phyloP scores from a whole-genome alignment of 805 yeast species.

The Tetrapisispora namnaoensis region DNA sequence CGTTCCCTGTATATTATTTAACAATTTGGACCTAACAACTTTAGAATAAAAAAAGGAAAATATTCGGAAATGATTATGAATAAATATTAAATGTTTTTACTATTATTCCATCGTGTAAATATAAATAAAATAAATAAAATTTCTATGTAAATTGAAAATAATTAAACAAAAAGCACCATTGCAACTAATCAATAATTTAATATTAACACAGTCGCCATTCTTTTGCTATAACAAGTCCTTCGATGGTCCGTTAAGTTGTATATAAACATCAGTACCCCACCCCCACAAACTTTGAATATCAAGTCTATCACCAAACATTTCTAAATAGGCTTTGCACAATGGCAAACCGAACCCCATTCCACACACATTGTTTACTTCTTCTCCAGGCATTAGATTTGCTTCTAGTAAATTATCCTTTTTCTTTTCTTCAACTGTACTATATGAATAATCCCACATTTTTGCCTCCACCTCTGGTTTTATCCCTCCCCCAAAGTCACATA shows the following conservation, averaged over 20 bases:
- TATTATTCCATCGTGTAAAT: constrained; percentile 1
- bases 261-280: constrained; percentile 70
- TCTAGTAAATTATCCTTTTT: constrained; percentile 30
- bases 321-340: constrained; percentile 63
- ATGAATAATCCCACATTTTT: constrained; percentile 77
- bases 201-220: background rate
- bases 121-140: background rate
- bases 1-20: too few species aligned
- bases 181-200: background rate
- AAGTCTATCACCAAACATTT: constrained; percentile 60
- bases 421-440: constrained; percentile 47
- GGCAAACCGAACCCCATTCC: constrained; percentile 98
- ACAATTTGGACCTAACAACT: too few species aligned
- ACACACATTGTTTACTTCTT: constrained; percentile 57
- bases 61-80: too few species aligned
- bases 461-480: constrained; percentile 56
- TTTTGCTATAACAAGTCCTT: constrained; percentile 2
- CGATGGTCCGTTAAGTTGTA: constrained; percentile 35
- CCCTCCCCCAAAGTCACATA: constrained; percentile 87
- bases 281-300: constrained; percentile 65
- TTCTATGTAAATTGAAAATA: background rate
- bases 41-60: too few species aligned
- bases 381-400: constrained; percentile 60
- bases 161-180: background rate
- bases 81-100: background rate